These are phyloP conservation scores for Saccharomycopsis microspora DNA, from an alignment of 805 yeast species.

Conservation along the genomic window DNA sequence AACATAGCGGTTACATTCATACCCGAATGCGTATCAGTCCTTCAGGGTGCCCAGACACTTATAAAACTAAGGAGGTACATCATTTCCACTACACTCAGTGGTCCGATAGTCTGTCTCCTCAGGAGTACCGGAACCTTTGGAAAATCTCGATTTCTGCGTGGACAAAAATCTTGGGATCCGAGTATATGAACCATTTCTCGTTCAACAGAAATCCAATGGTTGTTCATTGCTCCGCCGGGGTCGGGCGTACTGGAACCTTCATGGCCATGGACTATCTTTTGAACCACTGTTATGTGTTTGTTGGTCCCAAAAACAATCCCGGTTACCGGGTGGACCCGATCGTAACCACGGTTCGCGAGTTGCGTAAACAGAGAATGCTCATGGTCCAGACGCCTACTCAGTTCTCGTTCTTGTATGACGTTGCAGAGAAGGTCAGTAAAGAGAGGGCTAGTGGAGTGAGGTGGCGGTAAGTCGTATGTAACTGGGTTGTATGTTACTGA, in stretches of 20 bases:
- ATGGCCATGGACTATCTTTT: slow-evolving; percentile 49
- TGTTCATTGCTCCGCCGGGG: slow-evolving; percentile 94
- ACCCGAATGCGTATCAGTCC: slow-evolving; percentile 8
- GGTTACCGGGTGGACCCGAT: slow-evolving; percentile 22
- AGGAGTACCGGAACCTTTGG: slow-evolving; percentile 33
- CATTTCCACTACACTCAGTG: slow-evolving; percentile 73
- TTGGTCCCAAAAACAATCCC: slow-evolving; percentile 23
- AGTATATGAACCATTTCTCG: not conserved
- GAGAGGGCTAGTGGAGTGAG: too few species aligned
- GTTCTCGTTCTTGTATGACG: slow-evolving; percentile 34
- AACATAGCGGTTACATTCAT: slow-evolving; percentile 1
- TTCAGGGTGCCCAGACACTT: not conserved
- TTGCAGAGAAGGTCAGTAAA: slow-evolving; percentile 6
- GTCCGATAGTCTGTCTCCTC: slow-evolving; percentile 72
- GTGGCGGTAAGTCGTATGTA: too few species aligned
- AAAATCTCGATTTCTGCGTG: slow-evolving; percentile 25
- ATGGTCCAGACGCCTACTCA: slow-evolving; percentile 41
- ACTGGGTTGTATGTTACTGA: too few species aligned
- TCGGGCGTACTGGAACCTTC: slow-evolving; percentile 90
- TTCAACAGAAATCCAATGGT: slow-evolving; percentile 34
- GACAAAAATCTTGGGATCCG: not conserved
- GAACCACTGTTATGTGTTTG: slow-evolving; percentile 33
- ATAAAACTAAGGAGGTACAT: slow-evolving; percentile 23
- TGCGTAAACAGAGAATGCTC: slow-evolving; percentile 34
- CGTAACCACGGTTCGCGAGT: slow-evolving; percentile 27